A percentile compares a stretch with the other conserved stretches of the same genome.
These are phyloP conservation scores for Cyberlindnera euphorbiae DNA, from an alignment of 805 yeast genomes.

Conservation along the genomic window DNA sequence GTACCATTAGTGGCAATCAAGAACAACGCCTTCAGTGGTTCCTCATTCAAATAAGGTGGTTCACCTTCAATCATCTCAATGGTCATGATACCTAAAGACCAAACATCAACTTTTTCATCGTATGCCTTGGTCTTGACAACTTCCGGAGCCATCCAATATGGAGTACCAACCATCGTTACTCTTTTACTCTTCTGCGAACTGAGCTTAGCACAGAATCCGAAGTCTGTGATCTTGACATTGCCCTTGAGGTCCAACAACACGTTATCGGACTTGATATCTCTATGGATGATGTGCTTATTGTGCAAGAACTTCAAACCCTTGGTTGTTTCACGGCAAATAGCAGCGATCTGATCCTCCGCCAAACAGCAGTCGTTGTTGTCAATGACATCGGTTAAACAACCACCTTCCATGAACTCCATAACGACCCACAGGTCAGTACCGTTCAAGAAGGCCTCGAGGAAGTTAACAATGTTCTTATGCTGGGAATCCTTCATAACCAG, in stretches of 20 bases:
- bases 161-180: slow-evolving; percentile 99
- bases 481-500: slow-evolving; percentile 94
- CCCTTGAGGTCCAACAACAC: slow-evolving; percentile 79
- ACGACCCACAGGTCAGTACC: slow-evolving; percentile 89
- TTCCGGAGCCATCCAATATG: slow-evolving; percentile 99
- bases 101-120: slow-evolving; percentile 94
- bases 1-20: slow-evolving; percentile 96
- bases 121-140: slow-evolving; percentile 93
- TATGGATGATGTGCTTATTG: slow-evolving; percentile 86
- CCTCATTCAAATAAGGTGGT: slow-evolving; percentile 96
- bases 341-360: slow-evolving; percentile 84
- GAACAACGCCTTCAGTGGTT: slow-evolving; percentile 89
- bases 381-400: slow-evolving; percentile 91
- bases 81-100: slow-evolving; percentile 98
- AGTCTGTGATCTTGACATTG: slow-evolving; percentile 91
- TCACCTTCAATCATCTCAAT: slow-evolving; percentile 99
- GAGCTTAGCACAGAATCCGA: slow-evolving; percentile 94
- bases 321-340: slow-evolving; percentile 85
- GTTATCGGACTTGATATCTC: slow-evolving; percentile 96
- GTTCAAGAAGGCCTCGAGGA: slow-evolving; percentile 79
- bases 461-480: slow-evolving; percentile 92
- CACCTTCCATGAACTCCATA: slow-evolving; percentile 99
- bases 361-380: slow-evolving; percentile 72
- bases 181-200: slow-evolving; percentile 82
- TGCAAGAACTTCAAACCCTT: slow-evolving; percentile 91